Conservation (phyloP, 2,329 filamentous ascomycete species). For the Ceratocystis destructans region DNA sequence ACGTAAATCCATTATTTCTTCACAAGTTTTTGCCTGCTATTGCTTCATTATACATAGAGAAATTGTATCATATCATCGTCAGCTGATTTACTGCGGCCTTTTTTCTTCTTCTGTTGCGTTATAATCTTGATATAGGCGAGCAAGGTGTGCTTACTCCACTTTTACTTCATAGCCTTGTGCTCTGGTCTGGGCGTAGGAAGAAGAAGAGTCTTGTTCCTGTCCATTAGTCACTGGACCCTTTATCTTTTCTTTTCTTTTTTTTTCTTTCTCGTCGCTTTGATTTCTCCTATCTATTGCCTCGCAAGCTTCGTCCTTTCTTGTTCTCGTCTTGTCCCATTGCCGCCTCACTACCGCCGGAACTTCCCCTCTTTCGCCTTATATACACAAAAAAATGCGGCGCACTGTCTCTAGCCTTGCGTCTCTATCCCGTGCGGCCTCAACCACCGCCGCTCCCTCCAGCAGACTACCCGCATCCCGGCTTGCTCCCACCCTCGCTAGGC, state of each 20-base stretch:
- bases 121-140: not conserved
- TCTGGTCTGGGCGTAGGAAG: not conserved
- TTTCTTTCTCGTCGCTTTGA: not conserved
- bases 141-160: not conserved
- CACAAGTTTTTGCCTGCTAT: not conserved
- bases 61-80: not conserved
- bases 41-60: too few species aligned
- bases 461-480: not conserved
- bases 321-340: not conserved
- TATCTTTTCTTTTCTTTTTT: not conserved
- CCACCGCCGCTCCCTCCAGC: not conserved
- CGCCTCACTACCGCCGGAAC: not conserved
- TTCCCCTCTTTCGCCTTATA: not conserved
- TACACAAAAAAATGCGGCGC: slow-evolving; percentile 14
- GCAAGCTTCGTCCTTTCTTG: not conserved
- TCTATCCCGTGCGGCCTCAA: slow-evolving; percentile 10
- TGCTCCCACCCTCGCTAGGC: not conserved
- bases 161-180: not conserved
- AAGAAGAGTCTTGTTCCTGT: too few species aligned
- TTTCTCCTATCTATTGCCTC: not conserved
- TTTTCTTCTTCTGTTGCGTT: not conserved
- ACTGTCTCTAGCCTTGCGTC: slow-evolving; percentile 14
- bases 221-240: not conserved
- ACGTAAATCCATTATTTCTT: not conserved
- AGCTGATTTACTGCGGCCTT: not conserved